A percentile compares a stretch with the other conserved stretches of the same genome.
phyloP scores from a whole-genome alignment of 2,329 filamentous ascomycete species.

The Xylaria sp. region DNA sequence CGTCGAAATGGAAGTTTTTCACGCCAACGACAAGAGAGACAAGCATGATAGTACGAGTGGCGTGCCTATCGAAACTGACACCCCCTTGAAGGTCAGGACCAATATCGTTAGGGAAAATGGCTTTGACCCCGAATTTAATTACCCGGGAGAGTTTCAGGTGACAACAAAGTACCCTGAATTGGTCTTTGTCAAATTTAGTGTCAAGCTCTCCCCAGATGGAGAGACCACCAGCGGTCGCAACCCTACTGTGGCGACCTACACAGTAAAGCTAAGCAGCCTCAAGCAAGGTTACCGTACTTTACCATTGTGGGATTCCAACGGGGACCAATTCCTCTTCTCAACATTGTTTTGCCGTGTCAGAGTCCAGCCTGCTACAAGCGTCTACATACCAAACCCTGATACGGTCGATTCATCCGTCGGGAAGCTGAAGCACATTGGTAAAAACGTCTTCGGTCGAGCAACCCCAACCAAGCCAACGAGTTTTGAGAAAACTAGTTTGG shows the following conservation, averaged over 20 bases:
- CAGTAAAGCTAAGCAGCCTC: conserved; percentile 88
- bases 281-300: conserved; percentile 94
- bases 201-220: conserved; percentile 86
- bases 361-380: conserved; percentile 67
- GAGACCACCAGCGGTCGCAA: conserved; percentile 72
- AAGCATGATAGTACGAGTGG: conserved; percentile 79
- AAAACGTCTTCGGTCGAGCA: conserved; percentile 67
- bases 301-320: conserved; percentile 86
- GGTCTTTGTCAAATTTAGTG: conserved; percentile 92
- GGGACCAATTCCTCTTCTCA: conserved; percentile 94
- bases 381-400: conserved; percentile 64
- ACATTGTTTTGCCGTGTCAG: conserved; percentile 92
- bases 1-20: conserved; percentile 93
- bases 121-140: conserved; percentile 90
- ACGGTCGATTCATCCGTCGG: conserved; percentile 55
- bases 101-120: conserved; percentile 86
- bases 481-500: conserved; percentile 60
- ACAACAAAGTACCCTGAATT: conserved; percentile 95
- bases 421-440: conserved; percentile 67
- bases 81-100: conserved; percentile 82
- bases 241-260: conserved; percentile 84
- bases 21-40: conserved; percentile 92
- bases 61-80: conserved; percentile 56
- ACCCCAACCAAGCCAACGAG: conserved; percentile 63
- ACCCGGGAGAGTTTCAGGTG: conserved; percentile 80